Percentiles rank a stretch among this genome's conserved stretches.
These are phyloP conservation scores for Ogataea angusta DNA, from an alignment of 805 yeast genomes.

Conservation along the genomic window DNA sequence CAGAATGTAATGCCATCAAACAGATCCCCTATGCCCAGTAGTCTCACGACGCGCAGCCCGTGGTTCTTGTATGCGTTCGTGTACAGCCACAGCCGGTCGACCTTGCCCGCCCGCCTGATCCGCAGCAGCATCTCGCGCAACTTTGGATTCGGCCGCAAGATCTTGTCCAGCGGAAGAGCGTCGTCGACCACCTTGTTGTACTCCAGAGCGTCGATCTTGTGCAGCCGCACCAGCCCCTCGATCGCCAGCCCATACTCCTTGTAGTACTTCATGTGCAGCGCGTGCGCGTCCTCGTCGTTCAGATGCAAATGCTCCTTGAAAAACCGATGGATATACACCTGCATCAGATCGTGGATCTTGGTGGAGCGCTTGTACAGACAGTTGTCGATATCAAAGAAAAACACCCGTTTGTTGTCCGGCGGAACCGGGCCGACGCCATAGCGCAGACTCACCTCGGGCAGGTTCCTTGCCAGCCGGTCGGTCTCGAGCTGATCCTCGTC, in stretches of 20 bases:
- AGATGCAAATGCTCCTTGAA: conserved; percentile 64
- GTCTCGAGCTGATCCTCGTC: conserved; percentile 13
- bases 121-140: conserved; percentile 51
- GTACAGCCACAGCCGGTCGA: conserved; percentile 81
- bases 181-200: conserved; percentile 90
- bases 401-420: conserved; percentile 34
- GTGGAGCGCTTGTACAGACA: conserved; percentile 78
- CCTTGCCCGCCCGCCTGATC: conserved; percentile 44
- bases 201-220: conserved; percentile 80
- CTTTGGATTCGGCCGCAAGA: conserved; percentile 60
- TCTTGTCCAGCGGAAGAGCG: conserved; percentile 77
- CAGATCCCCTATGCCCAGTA: conserved; percentile 85
- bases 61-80: conserved; percentile 94
- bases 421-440: conserved; percentile 30
- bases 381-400: conserved; percentile 92
- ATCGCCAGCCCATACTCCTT: conserved; percentile 87
- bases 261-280: conserved; percentile 72
- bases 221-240: conserved; percentile 75
- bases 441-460: conserved; percentile 30
- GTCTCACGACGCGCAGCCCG: conserved; percentile 72
- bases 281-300: conserved; percentile 68
- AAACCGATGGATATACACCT: conserved; percentile 74
- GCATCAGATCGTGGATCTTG: conserved; percentile 84
- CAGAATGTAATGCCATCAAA: conserved; percentile 95
- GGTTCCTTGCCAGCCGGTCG: conserved; percentile 11